Percentiles rank a stretch among this genome's conserved stretches.
Conservation (phyloP, 352 stramenopile species). For the Pythium periplocum region DNA sequence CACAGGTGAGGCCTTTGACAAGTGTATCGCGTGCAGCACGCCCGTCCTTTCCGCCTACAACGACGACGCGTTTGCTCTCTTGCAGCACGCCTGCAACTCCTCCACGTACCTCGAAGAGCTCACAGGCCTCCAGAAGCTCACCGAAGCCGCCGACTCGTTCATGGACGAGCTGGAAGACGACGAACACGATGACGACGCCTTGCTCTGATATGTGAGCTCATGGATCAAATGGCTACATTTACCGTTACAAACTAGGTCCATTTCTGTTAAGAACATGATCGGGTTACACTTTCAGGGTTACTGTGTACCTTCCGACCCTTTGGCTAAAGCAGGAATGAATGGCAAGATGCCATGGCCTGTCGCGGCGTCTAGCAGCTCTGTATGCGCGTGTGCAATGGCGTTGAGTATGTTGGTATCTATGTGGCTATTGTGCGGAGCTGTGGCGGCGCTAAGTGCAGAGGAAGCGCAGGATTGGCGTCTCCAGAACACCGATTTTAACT, state of each 20-base stretch:
- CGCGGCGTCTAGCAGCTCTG: too few species aligned
- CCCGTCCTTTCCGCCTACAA: constrained; percentile 87
- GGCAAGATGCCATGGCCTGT: too few species aligned
- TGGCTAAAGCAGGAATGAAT: too few species aligned
- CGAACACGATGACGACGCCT: constrained; percentile 45
- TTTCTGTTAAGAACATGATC: too few species aligned
- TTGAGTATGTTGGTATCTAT: too few species aligned
- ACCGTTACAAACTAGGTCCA: too few species aligned
- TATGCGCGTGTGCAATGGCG: too few species aligned
- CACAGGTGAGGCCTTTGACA: constrained; percentile 90
- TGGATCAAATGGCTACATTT: background rate
- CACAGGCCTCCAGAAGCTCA: constrained; percentile 61
- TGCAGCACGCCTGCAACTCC: constrained; percentile 67
- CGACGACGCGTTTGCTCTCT: constrained; percentile 30
- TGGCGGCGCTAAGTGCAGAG: constrained; percentile 22
- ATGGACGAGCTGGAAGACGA: constrained; percentile 59
- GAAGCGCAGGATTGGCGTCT: constrained; percentile 37
- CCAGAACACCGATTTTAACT: constrained; percentile 40
- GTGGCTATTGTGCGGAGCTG: background rate
- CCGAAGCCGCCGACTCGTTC: constrained; percentile 46
- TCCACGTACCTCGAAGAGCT: constrained; percentile 74
- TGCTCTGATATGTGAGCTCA: constrained; percentile 1
- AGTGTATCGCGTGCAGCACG: constrained; percentile 94
- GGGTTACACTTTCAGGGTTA: too few species aligned
- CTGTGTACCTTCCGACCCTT: too few species aligned